Evolutionary conservation across 192 early-diverging fungal genomes (phyloP), one percentile per base, ranked within the genome.

Genomic region (Coemansia sp.): DNA sequence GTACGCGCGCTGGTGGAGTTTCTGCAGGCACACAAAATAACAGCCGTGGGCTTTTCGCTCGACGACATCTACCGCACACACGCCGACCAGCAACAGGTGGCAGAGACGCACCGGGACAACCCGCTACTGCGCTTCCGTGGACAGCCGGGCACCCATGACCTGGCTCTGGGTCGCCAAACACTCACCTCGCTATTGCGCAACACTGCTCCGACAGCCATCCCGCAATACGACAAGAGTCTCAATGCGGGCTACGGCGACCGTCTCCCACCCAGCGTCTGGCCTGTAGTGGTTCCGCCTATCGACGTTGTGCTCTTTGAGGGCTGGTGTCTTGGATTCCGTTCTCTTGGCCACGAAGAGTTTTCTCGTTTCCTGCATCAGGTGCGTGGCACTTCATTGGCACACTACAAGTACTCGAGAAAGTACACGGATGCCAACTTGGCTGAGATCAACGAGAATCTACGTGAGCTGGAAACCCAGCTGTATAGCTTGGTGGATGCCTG

Each of bases 291-390:
- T 5, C 58, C 73, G 10, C 85, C 88, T 0, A 44, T 88, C 17
- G 83, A 96, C 49, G 80, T 96, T 34, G 72, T 98, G 15, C 58
- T 98, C 26, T 87, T 96, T 57, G 95, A 98, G 63, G 95, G 93
- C 0, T 98, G 95, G 92, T 89, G 79, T 29, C 52, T 94, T 8
- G 95, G 93, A 1, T 98, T 95, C 56, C 89, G 83, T 33, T 53
- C 80, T 1, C 58, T 91, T 23, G 58, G 60, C 45, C 11, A 42
- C 11, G 14, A 15, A 18, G 67, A 70, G 37, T 67, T 77, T 50
- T 51, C 58, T 2, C 26, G 24, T 1, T 70, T 57, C 28, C 34
- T 77, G 10, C 36, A 4, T 3, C 25, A 33, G 1, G 63, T 70
- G 10, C 67, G 39, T 5, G 51, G 27, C 38, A 46, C 35, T 13